These are phyloP conservation scores for Pyrrhoderma lamaoense DNA, from an alignment of 1,284 basidiomycete species.

Conservation along the genomic window DNA sequence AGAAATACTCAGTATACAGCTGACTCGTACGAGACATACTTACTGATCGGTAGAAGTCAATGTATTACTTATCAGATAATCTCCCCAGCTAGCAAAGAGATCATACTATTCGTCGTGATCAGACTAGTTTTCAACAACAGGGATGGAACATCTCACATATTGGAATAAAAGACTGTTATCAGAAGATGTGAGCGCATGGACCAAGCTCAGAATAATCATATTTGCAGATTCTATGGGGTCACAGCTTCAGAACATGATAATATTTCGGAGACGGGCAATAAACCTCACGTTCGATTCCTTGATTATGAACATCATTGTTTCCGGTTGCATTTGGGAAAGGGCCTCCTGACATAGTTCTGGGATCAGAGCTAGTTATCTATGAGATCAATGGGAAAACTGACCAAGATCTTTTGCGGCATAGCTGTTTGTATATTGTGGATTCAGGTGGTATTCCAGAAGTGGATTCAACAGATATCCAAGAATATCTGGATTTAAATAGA, in stretches of 20 bases:
- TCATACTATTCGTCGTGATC: conserved; percentile 30
- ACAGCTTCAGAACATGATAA: conserved; percentile 21
- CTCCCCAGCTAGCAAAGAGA: conserved; percentile 34
- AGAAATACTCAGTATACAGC: too few species aligned
- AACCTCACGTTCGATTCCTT: conserved; percentile 27
- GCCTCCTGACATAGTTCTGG: neutral
- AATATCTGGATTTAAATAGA: conserved; percentile 40
- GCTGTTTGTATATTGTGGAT: conserved; percentile 21
- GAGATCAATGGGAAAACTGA: conserved; percentile 9
- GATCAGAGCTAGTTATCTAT: neutral
- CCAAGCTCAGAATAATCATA: conserved; percentile 35
- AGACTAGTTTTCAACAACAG: conserved; percentile 19
- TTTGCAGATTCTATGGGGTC: conserved; percentile 27
- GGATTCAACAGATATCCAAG: conserved; percentile 36
- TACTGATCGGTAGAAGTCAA: neutral
- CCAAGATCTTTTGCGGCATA: conserved; percentile 40
- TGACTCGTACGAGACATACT: neutral
- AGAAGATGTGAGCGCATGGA: conserved; percentile 28
- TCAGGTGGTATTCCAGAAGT: conserved; percentile 35
- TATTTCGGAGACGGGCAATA: too few species aligned
- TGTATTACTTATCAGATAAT: conserved; percentile 13
- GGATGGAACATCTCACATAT: conserved; percentile 6
- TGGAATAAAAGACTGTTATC: conserved; percentile 7
- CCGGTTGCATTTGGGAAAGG: conserved; percentile 25
- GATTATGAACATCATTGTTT: conserved; percentile 20